Base-by-base conservation (phyloP, 1,284 basidiomycete species). In the Laetiporus sulphureus region DNA sequence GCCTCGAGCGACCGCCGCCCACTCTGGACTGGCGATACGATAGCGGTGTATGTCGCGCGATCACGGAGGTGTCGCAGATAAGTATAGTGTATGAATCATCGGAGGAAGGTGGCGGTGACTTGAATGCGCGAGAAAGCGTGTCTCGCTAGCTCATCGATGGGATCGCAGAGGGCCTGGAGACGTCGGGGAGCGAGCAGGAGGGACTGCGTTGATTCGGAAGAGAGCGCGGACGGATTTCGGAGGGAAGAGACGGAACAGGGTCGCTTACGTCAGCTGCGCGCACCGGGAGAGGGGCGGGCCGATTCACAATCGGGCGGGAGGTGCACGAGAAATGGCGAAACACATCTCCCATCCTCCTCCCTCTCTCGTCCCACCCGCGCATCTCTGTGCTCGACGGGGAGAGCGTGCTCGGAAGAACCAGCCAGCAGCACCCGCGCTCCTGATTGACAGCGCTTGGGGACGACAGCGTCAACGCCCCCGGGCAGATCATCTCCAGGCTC, bases 161-260 rank as follows among this genome's bases (percentile, higher is more conserved):
- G n/a, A n/a, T n/a, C n/a, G n/a, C n/a, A n/a, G n/a, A n/a, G n/a
- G n/a, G n/a, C n/a, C n/a, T n/a, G n/a, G n/a, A n/a, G n/a, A n/a
- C n/a, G n/a, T n/a, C n/a, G n/a, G n/a, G n/a, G n/a, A n/a, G n/a
- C n/a, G n/a, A n/a, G n/a, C n/a, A n/a, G n/a, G n/a, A n/a, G n/a
- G n/a, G n/a, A n/a, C n/a, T n/a, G n/a, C n/a, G n/a, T n/a, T n/a
- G n/a, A n/a, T n/a, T n/a, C n/a, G 25, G 25, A 13, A 27, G 25
- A 41, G 33, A 31, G 31, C 34, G 27, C 25, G 40, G 33, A 11
- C 40, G 40, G 40, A 36, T 36, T 36, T 36, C 40, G 40, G 21
- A 37, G 24, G 20, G 6, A 5, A 25, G 40, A 21, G 13, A 30
- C 40, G 40, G 40, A 36, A 41, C 40, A 27, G 33, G 22, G 24